Conservation (phyloP, 2,329 filamentous ascomycete species). For the Fusarium buharicum region DNA sequence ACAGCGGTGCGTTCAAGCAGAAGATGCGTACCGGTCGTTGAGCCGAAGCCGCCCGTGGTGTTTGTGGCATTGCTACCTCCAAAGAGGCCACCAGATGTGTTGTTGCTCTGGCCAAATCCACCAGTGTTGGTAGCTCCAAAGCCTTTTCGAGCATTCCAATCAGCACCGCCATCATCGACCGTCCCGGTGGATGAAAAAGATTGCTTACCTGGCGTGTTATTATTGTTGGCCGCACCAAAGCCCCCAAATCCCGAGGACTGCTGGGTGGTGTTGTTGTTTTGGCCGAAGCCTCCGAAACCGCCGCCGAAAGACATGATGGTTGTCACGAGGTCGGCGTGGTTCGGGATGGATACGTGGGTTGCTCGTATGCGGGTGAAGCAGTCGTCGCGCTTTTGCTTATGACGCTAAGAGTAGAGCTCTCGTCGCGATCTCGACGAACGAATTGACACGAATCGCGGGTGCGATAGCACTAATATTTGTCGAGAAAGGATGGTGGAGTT, state of each 20-base stretch:
- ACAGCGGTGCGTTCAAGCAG: constrained; percentile 25
- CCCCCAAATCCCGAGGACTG: constrained; percentile 65
- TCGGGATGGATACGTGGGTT: constrained; percentile 30
- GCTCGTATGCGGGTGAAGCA: constrained; percentile 27
- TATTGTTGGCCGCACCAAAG: constrained; percentile 59
- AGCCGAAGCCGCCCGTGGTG: constrained; percentile 52
- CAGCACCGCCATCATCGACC: constrained; percentile 38
- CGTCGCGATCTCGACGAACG: constrained; percentile 33
- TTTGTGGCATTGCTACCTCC: constrained; percentile 50
- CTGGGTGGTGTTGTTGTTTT: constrained; percentile 58
- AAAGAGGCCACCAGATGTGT: constrained; percentile 56
- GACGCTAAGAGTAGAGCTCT: constrained; percentile 28
- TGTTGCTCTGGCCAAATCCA: constrained; percentile 57
- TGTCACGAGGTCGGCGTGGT: constrained; percentile 34
- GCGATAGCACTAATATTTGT: constrained; percentile 7
- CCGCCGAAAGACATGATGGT: constrained; percentile 66
- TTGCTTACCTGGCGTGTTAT: constrained; percentile 63
- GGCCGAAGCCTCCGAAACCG: constrained; percentile 65
- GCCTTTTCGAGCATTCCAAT: constrained; percentile 46
- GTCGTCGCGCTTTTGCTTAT: constrained; percentile 39
- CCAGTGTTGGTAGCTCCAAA: constrained; percentile 50
- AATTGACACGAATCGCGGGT: constrained; percentile 21
- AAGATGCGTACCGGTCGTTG: constrained; percentile 48
- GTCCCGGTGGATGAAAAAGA: constrained; percentile 22
- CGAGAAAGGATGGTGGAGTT: constrained; percentile 6